These are phyloP conservation scores for Parastagonospora avenae DNA, from an alignment of 2,329 filamentous ascomycete genomes.

Conservation along the genomic window DNA sequence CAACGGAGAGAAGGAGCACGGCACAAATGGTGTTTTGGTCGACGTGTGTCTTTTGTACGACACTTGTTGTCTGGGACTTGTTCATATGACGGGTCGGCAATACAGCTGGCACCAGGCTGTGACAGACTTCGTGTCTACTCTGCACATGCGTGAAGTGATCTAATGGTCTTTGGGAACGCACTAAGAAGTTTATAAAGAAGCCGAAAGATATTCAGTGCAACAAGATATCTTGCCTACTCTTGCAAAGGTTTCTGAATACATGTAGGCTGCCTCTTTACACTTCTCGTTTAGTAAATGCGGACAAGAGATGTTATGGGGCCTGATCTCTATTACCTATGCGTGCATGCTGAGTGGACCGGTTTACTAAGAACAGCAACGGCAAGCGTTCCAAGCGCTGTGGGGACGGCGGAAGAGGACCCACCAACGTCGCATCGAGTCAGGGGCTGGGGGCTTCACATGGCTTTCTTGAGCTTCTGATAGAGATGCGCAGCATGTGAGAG, in stretches of 20 bases:
- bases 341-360: slow-evolving; percentile 16
- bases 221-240: too few relatives aligned
- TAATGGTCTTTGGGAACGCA: too few relatives aligned
- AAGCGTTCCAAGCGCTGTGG: slow-evolving; percentile 19
- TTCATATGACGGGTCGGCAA: slow-evolving; percentile 46
- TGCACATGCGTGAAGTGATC: too few relatives aligned
- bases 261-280: too few relatives aligned
- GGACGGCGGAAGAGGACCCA: slow-evolving; percentile 23
- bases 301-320: too few relatives aligned
- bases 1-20: slow-evolving; percentile 61
- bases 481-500: slow-evolving; percentile 29
- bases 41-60: slow-evolving; percentile 53
- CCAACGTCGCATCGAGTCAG: slow-evolving; percentile 9
- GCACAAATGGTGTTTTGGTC: slow-evolving; percentile 56
- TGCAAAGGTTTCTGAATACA: too few relatives aligned
- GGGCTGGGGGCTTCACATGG: neutral
- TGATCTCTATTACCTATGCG: slow-evolving; percentile 11
- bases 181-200: too few relatives aligned
- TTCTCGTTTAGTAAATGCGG: too few relatives aligned
- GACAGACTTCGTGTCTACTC: too few relatives aligned
- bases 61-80: slow-evolving; percentile 56
- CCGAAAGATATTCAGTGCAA: too few relatives aligned
- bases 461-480: neutral
- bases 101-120: too few relatives aligned
- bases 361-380: slow-evolving; percentile 23